Base-by-base conservation (phyloP, 805 yeast genomes). In the Saccharomycopsis babjevae region DNA sequence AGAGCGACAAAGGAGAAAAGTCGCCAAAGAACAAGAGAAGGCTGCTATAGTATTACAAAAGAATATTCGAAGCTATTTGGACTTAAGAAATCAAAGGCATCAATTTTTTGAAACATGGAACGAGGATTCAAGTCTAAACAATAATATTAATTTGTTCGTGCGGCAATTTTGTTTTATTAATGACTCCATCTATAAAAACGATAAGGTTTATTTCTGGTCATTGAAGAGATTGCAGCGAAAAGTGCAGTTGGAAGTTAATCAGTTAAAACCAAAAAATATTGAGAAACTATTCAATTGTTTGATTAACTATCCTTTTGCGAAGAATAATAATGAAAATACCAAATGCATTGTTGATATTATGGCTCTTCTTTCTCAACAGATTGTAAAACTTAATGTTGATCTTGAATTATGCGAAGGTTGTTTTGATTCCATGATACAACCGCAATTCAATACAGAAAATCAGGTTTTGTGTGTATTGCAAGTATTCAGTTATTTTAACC, bases 1-100 rank as follows among this genome's bases (percentile, higher is more conserved):
- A 46, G 90, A 88, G 63, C 77, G 97, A 46, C 78, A 77, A 61
- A 79, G 78, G 62, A 79, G 97, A 61, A 91, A 88, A 61, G 70
- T 74, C 38, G 78, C 74, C 16, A 77, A 88, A 25, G 67, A 70
- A 15, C 79, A 77, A 57, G 80, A 78, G 46, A 74, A 71, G 42
- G 81, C 89, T 0, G 83, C 83, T 0, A 60, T 66, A 0, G 59
- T 70, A 6, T 70, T 92, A 42, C 93, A 87, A 68, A 67, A 75
- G 2, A 68, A 74, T 13, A 74, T 83, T 10, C 72, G 84, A 28
- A 69, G 77, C 20, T 73, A 73, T 59, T 57, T 79, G 5, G 76
- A 74, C 8, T 68, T 59, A 32, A 30, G 30, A 15, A 8, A 40
- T 3, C 46, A 18, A 15, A 55, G 46, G 25, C 4, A 25, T 18